Conservation (phyloP, 805 yeast genomes). For the Saccharomycopsis fermentans region DNA sequence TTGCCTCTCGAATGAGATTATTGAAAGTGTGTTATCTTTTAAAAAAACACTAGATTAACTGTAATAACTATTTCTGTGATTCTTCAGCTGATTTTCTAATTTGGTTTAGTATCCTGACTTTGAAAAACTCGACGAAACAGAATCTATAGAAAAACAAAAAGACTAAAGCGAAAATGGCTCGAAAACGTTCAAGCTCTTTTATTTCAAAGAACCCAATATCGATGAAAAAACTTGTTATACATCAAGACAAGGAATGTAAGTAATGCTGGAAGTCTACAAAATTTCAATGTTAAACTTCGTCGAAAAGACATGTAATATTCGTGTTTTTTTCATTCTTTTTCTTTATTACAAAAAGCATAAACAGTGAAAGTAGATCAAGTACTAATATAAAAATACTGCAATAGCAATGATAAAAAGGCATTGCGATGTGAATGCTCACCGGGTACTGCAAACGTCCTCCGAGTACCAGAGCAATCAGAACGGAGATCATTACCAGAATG, state of each 20-base stretch:
- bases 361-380: neutral
- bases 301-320: no score
- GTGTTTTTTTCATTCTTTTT: no score
- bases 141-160: no score
- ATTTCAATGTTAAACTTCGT: no score
- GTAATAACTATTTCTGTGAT: no score
- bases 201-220: neutral
- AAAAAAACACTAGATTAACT: no score
- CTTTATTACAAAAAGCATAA: neutral
- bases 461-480: no score
- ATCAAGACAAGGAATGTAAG: neutral
- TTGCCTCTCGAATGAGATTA: neutral
- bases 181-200: conserved; percentile 1
- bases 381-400: neutral
- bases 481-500: neutral
- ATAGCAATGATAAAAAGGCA: neutral
- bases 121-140: no score
- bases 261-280: no score
- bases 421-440: neutral
- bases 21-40: no score
- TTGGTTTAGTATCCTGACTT: no score
- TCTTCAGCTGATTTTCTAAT: no score
- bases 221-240: neutral
- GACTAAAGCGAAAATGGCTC: neutral
- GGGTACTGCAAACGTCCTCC: neutral